Base-by-base conservation (phyloP, 2,329 filamentous ascomycete genomes). In the Talaromyces sp. region DNA sequence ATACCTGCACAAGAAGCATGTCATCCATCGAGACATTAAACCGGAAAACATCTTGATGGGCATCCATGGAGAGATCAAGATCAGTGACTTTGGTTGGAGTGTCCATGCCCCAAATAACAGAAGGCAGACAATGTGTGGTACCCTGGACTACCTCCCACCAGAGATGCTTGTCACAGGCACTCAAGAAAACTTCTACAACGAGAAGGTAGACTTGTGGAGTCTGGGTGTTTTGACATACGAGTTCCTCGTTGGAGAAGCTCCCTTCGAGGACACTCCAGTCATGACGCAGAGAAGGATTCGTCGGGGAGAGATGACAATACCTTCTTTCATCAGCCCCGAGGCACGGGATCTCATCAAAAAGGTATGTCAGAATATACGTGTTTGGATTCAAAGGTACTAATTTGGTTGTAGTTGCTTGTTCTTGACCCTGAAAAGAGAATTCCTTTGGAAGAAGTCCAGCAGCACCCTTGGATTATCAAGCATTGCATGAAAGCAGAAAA, bases 1-100 rank as follows among this genome's bases (percentile, higher is more conserved):
- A 68, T 98, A 97, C 72, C 84, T 97, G 53, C 93, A 97, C 81
- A 92, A 92, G 75, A 98, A 98, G 81, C 92, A 97, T 75, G 91
- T 98, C 68, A 98, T 98, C 80, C 93, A 98, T 77, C 85, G 93
- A 62, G 93, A 98, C 70, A 98, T 98, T 80, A 98, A 98, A 81
- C 93, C 93, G 2, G 93, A 98, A 78, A 98, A 98, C 71, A 98
- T 98, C 66, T 84, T 98, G 25, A 89, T 98, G 32, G 93, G 93
- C 15, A 92, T 98, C 63, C 93, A 98, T 73, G 95, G 93, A 67
- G 95, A 99, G 81, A 93, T 99, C 80, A 99, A 99, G 78, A 93
- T 99, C 71, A 96, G 92, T 4, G 95, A 99, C 76, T 99, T 98
- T 72, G 93, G 95, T 56, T 99, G 95, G 95, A 96, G 91, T 73